A percentile compares a stretch with the other conserved stretches of the same genome.
Conservation (phyloP, 139 green algal genomes). For the Chlorella sp. region DNA sequence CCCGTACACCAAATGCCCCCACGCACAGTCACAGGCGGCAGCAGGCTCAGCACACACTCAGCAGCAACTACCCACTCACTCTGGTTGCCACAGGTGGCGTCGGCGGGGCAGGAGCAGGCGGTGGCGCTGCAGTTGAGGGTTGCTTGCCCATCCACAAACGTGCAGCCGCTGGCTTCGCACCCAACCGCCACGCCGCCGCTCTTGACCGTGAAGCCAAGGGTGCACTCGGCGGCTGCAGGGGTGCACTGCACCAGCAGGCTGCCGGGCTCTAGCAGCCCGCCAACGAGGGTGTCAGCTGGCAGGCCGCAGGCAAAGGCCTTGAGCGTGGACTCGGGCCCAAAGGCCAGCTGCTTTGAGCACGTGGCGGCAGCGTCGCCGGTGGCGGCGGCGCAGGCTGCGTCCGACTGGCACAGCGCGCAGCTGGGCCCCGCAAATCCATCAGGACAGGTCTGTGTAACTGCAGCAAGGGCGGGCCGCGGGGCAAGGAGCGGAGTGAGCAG, state of each 20-base stretch:
- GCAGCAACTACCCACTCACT: background rate
- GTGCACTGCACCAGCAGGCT: slow-evolving; percentile 32
- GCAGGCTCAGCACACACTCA: background rate
- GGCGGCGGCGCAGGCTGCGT: slow-evolving; percentile 44
- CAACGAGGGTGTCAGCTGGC: background rate
- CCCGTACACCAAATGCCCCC: background rate
- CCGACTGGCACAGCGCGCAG: slow-evolving; percentile 52
- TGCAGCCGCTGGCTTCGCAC: slow-evolving; percentile 27
- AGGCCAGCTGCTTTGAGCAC: slow-evolving; percentile 56
- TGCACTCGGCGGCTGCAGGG: background rate
- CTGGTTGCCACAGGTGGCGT: slow-evolving; percentile 19
- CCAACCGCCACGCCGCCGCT: slow-evolving; percentile 13
- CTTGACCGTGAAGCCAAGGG: background rate
- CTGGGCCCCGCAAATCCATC: slow-evolving; percentile 39
- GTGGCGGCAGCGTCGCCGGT: slow-evolving; percentile 40
- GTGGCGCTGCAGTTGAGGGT: slow-evolving; percentile 25
- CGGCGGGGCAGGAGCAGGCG: slow-evolving; percentile 18
- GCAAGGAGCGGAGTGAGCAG: background rate
- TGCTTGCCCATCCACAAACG: background rate
- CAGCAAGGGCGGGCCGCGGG: background rate
- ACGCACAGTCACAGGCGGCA: background rate
- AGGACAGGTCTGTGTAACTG: slow-evolving; percentile 23
- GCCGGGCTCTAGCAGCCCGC: slow-evolving; percentile 5
- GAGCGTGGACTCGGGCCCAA: slow-evolving; percentile 28
- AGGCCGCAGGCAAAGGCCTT: slow-evolving; percentile 55